These are phyloP conservation scores for Aspergillus ostianus DNA, from an alignment of 495 filamentous ascomycete genomes.

Conservation along the genomic window DNA sequence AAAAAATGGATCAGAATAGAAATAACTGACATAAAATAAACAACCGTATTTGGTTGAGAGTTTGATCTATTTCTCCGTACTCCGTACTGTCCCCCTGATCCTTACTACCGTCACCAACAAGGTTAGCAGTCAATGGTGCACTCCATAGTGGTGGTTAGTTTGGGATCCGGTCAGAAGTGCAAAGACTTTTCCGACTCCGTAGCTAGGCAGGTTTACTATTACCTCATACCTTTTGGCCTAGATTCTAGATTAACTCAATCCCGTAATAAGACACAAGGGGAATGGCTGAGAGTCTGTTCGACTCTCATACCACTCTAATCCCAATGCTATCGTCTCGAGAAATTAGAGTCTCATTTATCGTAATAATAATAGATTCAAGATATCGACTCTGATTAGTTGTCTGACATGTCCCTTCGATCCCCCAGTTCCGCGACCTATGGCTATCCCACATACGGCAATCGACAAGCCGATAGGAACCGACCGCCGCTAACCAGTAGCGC, in stretches of 20 bases:
- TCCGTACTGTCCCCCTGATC: too few species aligned
- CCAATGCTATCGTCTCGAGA: not conserved
- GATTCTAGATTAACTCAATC: not conserved
- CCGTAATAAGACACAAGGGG: not conserved
- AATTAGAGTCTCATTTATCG: not conserved
- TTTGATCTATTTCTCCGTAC: not conserved
- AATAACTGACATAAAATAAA: too few species aligned
- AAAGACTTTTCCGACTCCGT: not conserved
- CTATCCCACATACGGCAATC: not conserved
- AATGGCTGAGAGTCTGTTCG: not conserved
- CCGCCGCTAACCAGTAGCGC: conserved; percentile 2
- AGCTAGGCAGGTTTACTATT: not conserved
- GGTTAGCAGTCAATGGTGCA: not conserved
- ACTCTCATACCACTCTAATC: not conserved
- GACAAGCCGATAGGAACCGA: not conserved
- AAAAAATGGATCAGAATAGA: too few species aligned
- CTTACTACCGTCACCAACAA: not conserved
- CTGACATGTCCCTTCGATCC: not conserved
- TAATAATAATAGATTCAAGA: not conserved
- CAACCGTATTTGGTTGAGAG: too few species aligned
- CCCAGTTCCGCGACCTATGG: not conserved
- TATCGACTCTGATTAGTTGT: too few species aligned
- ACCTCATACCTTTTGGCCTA: not conserved
- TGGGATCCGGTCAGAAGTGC: not conserved
- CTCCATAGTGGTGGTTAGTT: not conserved